Evolutionary conservation across 1,284 basidiomycete genomes (phyloP).

Genomic region (Apiotrichum mycotoxinovorans): DNA sequence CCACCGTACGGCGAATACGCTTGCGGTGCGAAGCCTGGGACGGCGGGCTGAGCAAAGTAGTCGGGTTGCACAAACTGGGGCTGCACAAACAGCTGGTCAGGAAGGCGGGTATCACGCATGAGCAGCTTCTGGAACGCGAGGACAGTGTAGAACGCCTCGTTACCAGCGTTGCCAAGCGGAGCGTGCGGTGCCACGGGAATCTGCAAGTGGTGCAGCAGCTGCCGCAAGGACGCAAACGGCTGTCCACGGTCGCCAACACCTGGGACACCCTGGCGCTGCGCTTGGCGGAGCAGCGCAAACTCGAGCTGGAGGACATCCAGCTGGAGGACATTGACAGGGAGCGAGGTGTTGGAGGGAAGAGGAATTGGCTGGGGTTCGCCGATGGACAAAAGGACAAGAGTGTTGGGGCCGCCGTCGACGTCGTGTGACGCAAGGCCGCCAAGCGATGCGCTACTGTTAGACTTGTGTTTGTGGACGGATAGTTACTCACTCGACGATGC

Average conservation of each 20-base stretch:
- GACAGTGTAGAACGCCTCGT: slow-evolving; percentile 50
- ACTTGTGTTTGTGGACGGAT: not conserved
- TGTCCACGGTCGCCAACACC: slow-evolving; percentile 36
- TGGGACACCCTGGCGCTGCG: slow-evolving; percentile 35
- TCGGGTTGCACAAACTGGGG: slow-evolving; percentile 14
- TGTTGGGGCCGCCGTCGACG: slow-evolving; percentile 66
- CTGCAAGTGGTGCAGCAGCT: slow-evolving; percentile 42
- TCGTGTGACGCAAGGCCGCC: slow-evolving; percentile 70
- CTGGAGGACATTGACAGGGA: slow-evolving; percentile 69
- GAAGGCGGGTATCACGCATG: slow-evolving; percentile 44
- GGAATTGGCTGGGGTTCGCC: slow-evolving; percentile 50
- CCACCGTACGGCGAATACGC: slow-evolving; percentile 12
- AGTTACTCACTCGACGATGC: slow-evolving; percentile 59
- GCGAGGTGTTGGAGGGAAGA: slow-evolving; percentile 42
- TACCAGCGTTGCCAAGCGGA: slow-evolving; percentile 50
- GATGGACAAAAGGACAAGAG: slow-evolving; percentile 70
- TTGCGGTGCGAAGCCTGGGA: slow-evolving; percentile 2
- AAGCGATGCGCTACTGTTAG: slow-evolving; percentile 56
- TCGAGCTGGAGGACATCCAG: slow-evolving; percentile 58
- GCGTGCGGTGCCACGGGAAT: slow-evolving; percentile 45
- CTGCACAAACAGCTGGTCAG: slow-evolving; percentile 34
- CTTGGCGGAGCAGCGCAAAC: slow-evolving; percentile 38
- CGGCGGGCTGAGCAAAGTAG: slow-evolving; percentile 5
- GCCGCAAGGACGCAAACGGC: slow-evolving; percentile 35
- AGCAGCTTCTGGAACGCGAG: slow-evolving; percentile 50